These are phyloP conservation scores for Carallia brachiata DNA, from an alignment of 345 rosid species.

Conservation along the genomic window DNA sequence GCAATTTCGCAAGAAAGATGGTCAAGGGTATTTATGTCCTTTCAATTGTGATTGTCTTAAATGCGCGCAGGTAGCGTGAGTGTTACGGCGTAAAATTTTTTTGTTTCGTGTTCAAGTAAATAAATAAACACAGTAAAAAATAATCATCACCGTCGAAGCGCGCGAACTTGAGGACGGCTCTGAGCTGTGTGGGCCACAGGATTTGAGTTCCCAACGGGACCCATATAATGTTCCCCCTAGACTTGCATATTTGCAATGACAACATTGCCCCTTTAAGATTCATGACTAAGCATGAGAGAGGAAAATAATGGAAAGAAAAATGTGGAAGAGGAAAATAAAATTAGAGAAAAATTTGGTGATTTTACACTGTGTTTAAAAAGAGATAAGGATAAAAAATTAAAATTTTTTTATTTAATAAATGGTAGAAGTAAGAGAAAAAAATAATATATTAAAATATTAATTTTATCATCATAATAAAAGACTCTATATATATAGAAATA, in stretches of 20 bases:
- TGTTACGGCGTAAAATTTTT: conserved; percentile 2
- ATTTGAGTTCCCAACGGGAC: conserved; percentile 27
- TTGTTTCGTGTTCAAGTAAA: neutral
- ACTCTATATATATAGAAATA: no score
- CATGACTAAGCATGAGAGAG: no score
- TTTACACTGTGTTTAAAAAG: no score
- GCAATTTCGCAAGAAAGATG: neutral
- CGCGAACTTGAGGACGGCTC: conserved; percentile 31
- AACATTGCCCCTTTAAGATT: neutral
- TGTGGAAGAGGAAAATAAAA: no score
- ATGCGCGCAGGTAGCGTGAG: conserved; percentile 7
- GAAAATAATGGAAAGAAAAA: no score
- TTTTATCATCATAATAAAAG: no score
- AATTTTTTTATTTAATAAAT: no score
- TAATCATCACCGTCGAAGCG: conserved; percentile 38
- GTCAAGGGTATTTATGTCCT: conserved; percentile 26
- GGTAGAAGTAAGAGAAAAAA: no score
- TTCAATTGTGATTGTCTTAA: neutral
- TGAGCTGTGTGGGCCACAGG: conserved; percentile 27
- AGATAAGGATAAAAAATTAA: no score
- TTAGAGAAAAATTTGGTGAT: no score
- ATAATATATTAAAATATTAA: no score
- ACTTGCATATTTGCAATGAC: conserved; percentile 7
- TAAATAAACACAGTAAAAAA: neutral
- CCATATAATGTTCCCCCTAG: conserved; percentile 7